Conservation (phyloP, 2,329 filamentous ascomycete genomes). For the Clonostachys rhizophaga region DNA sequence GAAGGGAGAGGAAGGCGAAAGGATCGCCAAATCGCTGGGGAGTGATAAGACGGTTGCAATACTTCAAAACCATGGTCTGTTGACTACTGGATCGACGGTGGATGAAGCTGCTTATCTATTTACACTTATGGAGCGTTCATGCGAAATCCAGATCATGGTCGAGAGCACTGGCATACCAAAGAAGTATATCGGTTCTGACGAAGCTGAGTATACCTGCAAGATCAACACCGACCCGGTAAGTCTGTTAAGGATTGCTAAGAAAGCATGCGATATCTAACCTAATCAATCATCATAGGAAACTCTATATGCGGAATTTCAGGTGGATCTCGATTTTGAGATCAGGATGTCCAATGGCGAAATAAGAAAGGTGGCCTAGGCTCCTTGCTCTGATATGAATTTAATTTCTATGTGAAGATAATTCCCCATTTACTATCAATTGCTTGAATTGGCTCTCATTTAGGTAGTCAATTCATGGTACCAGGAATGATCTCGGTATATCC, state of each 20-base stretch:
- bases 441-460: no score
- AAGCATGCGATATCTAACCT: not conserved
- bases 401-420: no score
- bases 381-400: no score
- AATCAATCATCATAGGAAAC: conserved; percentile 11
- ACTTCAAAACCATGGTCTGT: conserved; percentile 58
- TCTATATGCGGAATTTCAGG: conserved; percentile 24
- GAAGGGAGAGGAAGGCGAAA: conserved; percentile 50
- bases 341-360: conserved; percentile 18
- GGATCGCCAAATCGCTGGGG: conserved; percentile 54
- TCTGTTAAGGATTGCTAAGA: not conserved
- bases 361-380: not conserved
- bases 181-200: conserved; percentile 24
- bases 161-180: conserved; percentile 18
- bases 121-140: conserved; percentile 27
- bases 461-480: no score
- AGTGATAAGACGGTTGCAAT: conserved; percentile 49
- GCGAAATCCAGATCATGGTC: conserved; percentile 23
- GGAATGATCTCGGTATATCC: no score
- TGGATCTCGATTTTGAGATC: conserved; percentile 24
- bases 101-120: conserved; percentile 65
- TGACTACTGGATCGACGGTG: conserved; percentile 59
- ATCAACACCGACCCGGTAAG: conserved; percentile 20
- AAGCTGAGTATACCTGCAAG: conserved; percentile 30
- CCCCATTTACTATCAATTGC: no score